Evolutionary conservation across 305 asterid species (phyloP), one percentile per base, ranked within the genome.

Genomic region (Solanum hybrid): DNA sequence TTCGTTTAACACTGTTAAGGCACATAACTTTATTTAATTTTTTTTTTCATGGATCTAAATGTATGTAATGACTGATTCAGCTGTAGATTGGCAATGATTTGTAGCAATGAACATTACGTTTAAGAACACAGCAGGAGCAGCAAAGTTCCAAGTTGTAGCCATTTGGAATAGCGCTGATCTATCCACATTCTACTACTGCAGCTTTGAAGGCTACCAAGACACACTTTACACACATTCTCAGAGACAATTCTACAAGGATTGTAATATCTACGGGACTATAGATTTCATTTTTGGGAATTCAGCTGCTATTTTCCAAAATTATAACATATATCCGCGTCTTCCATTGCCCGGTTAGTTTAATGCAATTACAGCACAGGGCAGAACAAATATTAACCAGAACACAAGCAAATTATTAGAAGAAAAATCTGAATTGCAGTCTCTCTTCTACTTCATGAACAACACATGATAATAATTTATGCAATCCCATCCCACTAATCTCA

Each of bases 231-330:
- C 93, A 1, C 97, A 96, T 69, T 93, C 98, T 22, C 93, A 93
- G 24, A 90, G 97, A 17, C 98, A 96, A 64, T 94, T 94, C 88
- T 95, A 96, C 92, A 71, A 88, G 7, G 90, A 92, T 14, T 95
- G 97, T 78, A 92, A 95, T 76, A 85, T 96, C 29, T 95, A 94
- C 64, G 98, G 98, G 10, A 96, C 98, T 0, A 93, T 95, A 2
- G 98, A 96, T 89, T 95, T 95, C 93, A 95, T 95, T 10, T 96
- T 96, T 84, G 98, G 98, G 22, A 95, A 95, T 75, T 98, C 95
- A 0, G 98, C 96, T 2, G 93, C 11, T 2, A 92, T 95, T 6
- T 75, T 96, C 69, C 98, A 96, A 42, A 77, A 87, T 87, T 94
- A 96, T 92, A 93, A 94, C 89, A 31, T 96, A 4, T 94, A 90